A percentile compares a stretch with the other conserved stretches of the same genome.
These are phyloP conservation scores for Sapria himalayana DNA, from an alignment of 345 rosid species.

Conservation along the genomic window DNA sequence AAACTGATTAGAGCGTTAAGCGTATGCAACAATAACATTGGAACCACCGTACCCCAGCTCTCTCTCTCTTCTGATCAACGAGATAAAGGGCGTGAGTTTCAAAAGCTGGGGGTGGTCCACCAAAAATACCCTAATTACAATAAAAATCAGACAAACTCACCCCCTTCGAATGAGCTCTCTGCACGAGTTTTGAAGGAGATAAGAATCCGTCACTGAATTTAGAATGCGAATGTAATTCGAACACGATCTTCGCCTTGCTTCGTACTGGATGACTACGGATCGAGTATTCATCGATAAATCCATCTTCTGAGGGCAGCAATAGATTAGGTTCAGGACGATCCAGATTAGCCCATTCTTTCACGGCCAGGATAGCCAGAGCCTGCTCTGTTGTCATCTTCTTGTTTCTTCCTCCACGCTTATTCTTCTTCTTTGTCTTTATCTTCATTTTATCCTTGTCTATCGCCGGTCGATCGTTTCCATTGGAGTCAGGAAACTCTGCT, in stretches of 20 bases:
- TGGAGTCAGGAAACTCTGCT: too few relatives aligned
- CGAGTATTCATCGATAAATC: slow-evolving; percentile 32
- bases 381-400: slow-evolving; percentile 62
- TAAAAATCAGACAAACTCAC: too few relatives aligned
- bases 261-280: slow-evolving; percentile 22
- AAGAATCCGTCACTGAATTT: slow-evolving; percentile 84
- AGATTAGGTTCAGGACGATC: slow-evolving; percentile 14
- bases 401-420: slow-evolving; percentile 58
- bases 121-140: too few relatives aligned
- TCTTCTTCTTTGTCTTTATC: slow-evolving; percentile 34
- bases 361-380: slow-evolving; percentile 33
- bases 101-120: too few relatives aligned
- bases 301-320: slow-evolving; percentile 14
- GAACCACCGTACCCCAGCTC: too few relatives aligned
- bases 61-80: too few relatives aligned
- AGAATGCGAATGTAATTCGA: slow-evolving; percentile 84
- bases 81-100: too few relatives aligned
- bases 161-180: slow-evolving; percentile 74
- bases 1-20: too few relatives aligned
- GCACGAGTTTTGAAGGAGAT: slow-evolving; percentile 77
- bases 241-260: slow-evolving; percentile 25
- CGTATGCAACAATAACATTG: too few relatives aligned
- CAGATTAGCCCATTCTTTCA: slow-evolving; percentile 50
- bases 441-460: slow-evolving; percentile 10
- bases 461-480: too few relatives aligned